Evolutionary conservation across 192 early-diverging fungal species (phyloP).

Genomic region (Linnemannia zychae): DNA sequence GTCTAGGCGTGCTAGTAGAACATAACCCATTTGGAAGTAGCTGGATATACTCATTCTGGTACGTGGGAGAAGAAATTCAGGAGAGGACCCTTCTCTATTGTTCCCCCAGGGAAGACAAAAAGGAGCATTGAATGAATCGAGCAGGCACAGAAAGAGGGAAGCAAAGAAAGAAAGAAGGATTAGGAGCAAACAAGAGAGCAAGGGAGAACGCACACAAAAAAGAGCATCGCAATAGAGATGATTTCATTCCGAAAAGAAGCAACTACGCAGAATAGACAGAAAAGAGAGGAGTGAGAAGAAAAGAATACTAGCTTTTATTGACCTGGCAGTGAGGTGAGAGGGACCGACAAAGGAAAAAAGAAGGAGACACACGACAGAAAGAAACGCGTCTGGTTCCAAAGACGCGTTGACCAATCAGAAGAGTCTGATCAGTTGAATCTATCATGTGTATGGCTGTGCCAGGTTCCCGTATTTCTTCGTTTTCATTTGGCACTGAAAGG

Average conservation of each 20-base stretch:
- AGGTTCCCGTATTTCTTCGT: background rate
- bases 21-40: background rate
- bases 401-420: background rate
- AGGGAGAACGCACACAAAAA: background rate
- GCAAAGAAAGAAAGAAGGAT: too few relatives aligned
- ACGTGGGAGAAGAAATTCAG: background rate
- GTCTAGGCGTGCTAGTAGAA: background rate
- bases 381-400: conserved; percentile 8
- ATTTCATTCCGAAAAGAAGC: background rate
- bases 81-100: background rate
- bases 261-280: conserved; percentile 12
- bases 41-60: background rate
- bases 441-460: background rate
- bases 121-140: background rate
- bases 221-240: background rate
- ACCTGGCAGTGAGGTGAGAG: background rate
- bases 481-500: background rate
- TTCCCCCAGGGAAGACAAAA: background rate
- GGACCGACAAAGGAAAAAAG: background rate
- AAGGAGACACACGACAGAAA: too few relatives aligned
- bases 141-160: background rate
- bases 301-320: background rate
- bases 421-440: background rate
- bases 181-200: background rate
- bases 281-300: background rate